A percentile compares a stretch with the other conserved stretches of the same genome.
phyloP scores from a whole-genome alignment of 768 basidiomycete genomes.

The Nidularia pulvinata region DNA sequence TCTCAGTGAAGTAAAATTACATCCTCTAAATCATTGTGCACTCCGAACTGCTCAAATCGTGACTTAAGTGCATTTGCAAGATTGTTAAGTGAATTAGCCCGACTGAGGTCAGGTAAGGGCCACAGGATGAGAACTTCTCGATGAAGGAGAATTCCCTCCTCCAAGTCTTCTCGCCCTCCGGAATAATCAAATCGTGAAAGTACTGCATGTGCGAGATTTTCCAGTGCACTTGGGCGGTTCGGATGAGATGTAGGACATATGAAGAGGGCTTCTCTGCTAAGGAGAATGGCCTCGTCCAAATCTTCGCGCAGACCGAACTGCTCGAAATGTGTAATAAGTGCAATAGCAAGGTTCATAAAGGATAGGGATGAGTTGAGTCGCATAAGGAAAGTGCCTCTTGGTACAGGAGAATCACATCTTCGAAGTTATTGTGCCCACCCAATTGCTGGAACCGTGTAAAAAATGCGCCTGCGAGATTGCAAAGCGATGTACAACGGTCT shows the following conservation, averaged over 20 bases:
- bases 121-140: no score
- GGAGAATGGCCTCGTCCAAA: neutral
- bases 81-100: neutral
- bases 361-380: neutral
- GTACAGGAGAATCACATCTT: neutral
- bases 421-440: neutral
- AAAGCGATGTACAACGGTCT: neutral
- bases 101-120: no score
- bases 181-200: no score
- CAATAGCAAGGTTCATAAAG: neutral
- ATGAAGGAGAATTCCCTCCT: no score
- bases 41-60: neutral
- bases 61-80: neutral
- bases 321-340: neutral
- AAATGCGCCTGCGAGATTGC: neutral
- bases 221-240: no score
- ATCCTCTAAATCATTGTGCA: neutral
- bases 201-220: no score
- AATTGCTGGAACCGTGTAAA: neutral
- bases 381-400: neutral
- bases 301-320: neutral
- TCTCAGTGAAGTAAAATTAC: neutral
- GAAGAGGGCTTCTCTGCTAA: neutral
- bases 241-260: no score
- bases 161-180: no score